Conservation (phyloP, 2,329 filamentous ascomycete genomes). For the Penicillium frequentans region DNA sequence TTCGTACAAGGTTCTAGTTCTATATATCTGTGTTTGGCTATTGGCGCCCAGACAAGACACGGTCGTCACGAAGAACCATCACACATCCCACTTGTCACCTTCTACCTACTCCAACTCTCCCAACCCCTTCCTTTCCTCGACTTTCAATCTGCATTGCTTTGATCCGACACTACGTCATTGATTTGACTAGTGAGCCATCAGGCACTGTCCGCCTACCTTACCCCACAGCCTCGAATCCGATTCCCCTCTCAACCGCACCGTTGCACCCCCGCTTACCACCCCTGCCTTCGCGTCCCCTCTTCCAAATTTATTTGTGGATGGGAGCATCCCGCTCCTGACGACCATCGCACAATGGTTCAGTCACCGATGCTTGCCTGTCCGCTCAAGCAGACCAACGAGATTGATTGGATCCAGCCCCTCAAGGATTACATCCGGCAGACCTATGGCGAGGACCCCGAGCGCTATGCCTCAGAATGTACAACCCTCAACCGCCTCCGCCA, state of each 20-base stretch:
- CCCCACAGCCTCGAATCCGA: conserved; percentile 24
- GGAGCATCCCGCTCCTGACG: conserved; percentile 38
- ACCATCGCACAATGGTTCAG: conserved; percentile 64
- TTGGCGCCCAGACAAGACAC: conserved; percentile 15
- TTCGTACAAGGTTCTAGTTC: background rate
- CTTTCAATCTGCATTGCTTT: background rate
- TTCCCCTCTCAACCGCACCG: conserved; percentile 15
- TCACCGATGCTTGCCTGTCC: conserved; percentile 94
- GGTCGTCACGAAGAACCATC: conserved; percentile 14
- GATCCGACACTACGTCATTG: conserved; percentile 19
- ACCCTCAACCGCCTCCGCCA: conserved; percentile 93
- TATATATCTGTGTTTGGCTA: background rate
- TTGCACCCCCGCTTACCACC: conserved; percentile 10
- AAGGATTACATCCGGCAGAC: conserved; percentile 91
- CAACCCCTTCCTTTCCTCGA: conserved; percentile 6
- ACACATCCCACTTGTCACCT: conserved; percentile 24
- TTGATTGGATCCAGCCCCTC: conserved; percentile 92
- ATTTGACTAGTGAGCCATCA: background rate
- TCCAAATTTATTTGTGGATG: conserved; percentile 22
- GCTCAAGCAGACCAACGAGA: conserved; percentile 91
- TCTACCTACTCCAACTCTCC: conserved; percentile 3
- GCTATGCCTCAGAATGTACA: conserved; percentile 91
- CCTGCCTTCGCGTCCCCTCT: conserved; percentile 8
- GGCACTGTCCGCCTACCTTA: conserved; percentile 15
- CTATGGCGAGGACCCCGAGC: conserved; percentile 94